A percentile compares a stretch with the other conserved stretches of the same genome.
Conservation (phyloP, 192 early-diverging fungal genomes). For the Blastocladiella britannica region DNA sequence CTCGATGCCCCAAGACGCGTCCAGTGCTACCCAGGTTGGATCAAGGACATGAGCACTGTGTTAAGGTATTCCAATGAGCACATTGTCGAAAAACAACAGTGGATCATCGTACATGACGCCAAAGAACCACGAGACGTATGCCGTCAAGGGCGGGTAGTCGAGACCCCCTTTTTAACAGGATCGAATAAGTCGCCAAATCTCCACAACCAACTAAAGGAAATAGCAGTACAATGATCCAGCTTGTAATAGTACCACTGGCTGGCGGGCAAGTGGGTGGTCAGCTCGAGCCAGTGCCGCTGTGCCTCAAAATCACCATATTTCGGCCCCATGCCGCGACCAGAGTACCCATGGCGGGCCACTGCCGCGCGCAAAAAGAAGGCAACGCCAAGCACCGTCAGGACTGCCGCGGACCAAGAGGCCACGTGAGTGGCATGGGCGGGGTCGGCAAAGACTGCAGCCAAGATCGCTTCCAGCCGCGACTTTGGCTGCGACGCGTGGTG, state of each 20-base stretch:
- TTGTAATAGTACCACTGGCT: conserved; percentile 76
- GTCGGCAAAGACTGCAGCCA: too few species aligned
- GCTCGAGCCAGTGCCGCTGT: conserved; percentile 95
- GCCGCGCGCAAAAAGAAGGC: not conserved
- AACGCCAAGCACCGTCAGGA: too few species aligned
- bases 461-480: too few species aligned
- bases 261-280: conserved; percentile 58
- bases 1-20: conserved; percentile 68
- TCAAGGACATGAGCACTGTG: conserved; percentile 50
- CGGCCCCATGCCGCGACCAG: conserved; percentile 34
- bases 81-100: too few species aligned
- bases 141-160: conserved; percentile 92
- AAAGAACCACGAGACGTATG: conserved; percentile 76
- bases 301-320: conserved; percentile 92
- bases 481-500: too few species aligned
- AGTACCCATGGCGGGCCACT: not conserved
- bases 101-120: conserved; percentile 39
- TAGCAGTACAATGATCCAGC: conserved; percentile 47
- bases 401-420: too few species aligned
- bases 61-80: not conserved
- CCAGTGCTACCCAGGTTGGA: conserved; percentile 65
- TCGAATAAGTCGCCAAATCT: not conserved
- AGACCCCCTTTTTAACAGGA: too few species aligned
- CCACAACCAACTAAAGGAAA: not conserved
- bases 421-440: too few species aligned